Conservation (phyloP, 1,139 yeast species). For the Pichia sp. region DNA sequence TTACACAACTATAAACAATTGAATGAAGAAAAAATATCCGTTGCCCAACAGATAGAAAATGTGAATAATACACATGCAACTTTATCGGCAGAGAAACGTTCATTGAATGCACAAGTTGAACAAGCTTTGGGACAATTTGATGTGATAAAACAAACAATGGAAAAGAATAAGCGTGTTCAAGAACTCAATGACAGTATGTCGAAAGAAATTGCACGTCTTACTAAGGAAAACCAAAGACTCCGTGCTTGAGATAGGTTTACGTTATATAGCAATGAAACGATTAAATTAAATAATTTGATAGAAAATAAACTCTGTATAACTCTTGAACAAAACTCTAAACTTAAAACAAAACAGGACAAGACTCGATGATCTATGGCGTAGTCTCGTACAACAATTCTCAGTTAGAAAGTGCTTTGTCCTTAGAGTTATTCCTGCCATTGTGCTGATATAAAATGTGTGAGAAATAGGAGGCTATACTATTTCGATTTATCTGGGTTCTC, state of each 20-base stretch:
- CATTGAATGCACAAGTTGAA: slow-evolving; percentile 21
- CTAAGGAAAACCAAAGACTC: slow-evolving; percentile 21
- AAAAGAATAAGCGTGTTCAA: slow-evolving; percentile 30
- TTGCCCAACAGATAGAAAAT: slow-evolving; percentile 23
- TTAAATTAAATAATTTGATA: background rate
- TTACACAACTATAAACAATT: slow-evolving; percentile 32
- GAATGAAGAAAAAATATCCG: slow-evolving; percentile 31
- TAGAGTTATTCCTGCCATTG: no score
- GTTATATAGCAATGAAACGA: background rate
- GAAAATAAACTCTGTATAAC: no score
- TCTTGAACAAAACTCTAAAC: no score
- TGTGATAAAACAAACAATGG: slow-evolving; percentile 31
- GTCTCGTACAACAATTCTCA: no score
- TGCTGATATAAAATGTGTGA: no score
- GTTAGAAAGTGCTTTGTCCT: no score
- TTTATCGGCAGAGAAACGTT: slow-evolving; percentile 18
- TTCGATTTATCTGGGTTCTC: no score
- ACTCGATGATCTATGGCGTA: no score
- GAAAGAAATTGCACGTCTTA: slow-evolving; percentile 26
- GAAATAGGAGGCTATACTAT: no score
- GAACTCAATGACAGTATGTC: slow-evolving; percentile 27
- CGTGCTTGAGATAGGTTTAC: background rate
- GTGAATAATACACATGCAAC: slow-evolving; percentile 21
- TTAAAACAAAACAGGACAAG: no score
- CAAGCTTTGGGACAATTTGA: slow-evolving; percentile 29